Base-by-base conservation (phyloP, 2,329 filamentous ascomycete genomes). In the Phialemoniopsis sp. region DNA sequence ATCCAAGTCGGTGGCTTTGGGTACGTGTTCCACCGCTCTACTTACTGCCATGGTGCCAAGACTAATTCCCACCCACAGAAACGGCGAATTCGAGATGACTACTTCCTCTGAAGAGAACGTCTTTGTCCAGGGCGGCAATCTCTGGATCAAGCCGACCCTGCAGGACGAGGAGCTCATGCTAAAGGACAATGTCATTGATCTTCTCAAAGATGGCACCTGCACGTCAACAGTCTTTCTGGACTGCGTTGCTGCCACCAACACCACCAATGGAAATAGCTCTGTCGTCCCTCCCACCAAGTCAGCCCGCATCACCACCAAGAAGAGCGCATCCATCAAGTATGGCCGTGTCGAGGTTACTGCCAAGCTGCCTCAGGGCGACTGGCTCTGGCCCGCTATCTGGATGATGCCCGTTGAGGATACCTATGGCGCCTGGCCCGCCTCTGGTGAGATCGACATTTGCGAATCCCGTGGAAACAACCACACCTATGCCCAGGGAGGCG, bases 321-420 rank as follows among this genome's bases (percentile, higher is more conserved):
- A 76, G 32, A 78, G 82, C 13, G 80, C 80, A 7, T 73, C 66
- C 13, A 87, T 94, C 68, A 87, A 81, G 62, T 94, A 87, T 56
- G 88, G 88, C 35, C 84, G 86, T 32, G 75, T 94, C 38, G 86
- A 94, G 57, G 87, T 94, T 5, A 80, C 75, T 2, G 88, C 88
- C 18, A 83, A 83, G 62, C 66, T 93, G 19, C 87, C 88, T 5
- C 61, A 69, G 35, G 88, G 88, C 39, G 87, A 93, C 64, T 93
- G 88, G 88, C 73, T 94, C 10, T 93, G 88, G 88, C 88, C 88
- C 3, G 87, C 87, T n/a, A 91, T 94, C 53, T 90, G 86, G 85
- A 87, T 94, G 85, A 70, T 93, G 68, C 88, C 88, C 2, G 79
- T 78, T 34, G 70, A 82, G 32, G 72, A 80, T 39, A 80, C 68